Evolutionary conservation across 345 rosid species (phyloP).

Genomic region (Eucalyptus virginea): DNA sequence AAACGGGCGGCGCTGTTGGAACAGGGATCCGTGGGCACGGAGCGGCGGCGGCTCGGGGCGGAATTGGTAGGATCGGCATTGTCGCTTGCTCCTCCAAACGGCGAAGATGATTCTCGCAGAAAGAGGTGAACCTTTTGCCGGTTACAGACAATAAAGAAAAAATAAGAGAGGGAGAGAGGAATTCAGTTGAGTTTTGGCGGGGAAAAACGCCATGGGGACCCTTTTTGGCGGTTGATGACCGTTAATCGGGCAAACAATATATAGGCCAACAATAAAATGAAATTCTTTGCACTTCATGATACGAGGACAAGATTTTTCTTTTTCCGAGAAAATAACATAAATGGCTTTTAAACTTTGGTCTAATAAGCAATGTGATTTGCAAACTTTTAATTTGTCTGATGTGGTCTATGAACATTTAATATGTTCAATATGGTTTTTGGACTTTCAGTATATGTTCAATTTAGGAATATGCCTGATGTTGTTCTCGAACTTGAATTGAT

Average conservation of each 20-base stretch:
- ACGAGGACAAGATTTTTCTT: background rate
- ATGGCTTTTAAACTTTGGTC: too few species aligned
- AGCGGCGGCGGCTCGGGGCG: background rate
- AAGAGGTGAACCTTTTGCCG: background rate
- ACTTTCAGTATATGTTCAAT: too few species aligned
- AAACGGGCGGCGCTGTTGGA: background rate
- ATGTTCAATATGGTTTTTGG: rapidly evolving
- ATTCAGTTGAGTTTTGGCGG: background rate
- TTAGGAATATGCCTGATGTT: too few species aligned
- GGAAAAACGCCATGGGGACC: background rate
- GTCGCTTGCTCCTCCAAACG: background rate
- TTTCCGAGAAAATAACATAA: too few species aligned
- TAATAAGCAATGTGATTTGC: rapidly evolving
- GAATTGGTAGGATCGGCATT: background rate
- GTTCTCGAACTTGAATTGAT: too few species aligned
- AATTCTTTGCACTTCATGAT: background rate
- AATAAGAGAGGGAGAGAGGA: background rate
- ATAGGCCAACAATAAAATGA: background rate
- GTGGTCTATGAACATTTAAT: rapidly evolving
- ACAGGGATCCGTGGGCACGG: background rate
- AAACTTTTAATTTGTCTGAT: too few species aligned
- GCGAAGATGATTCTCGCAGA: background rate
- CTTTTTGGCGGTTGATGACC: background rate
- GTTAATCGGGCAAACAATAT: background rate
- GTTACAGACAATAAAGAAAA: background rate